phyloP scores from a whole-genome alignment of 225 moss, liverwort and hornwort species.

The Straminergon stramineum region DNA sequence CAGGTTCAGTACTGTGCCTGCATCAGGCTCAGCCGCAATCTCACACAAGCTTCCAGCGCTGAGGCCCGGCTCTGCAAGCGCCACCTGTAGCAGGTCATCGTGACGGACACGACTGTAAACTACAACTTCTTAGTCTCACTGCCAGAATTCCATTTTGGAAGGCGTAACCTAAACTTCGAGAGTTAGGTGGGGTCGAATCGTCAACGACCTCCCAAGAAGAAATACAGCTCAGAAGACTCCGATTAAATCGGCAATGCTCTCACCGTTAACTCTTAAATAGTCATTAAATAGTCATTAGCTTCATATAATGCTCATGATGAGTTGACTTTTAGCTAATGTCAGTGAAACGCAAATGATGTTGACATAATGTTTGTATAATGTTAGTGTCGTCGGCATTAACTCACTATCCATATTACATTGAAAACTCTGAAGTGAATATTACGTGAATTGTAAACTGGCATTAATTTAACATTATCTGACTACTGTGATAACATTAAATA shows the following conservation, averaged over 20 bases:
- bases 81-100: slow-evolving; percentile 34
- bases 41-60: slow-evolving; percentile 48
- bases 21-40: slow-evolving; percentile 43
- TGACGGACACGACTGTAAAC: slow-evolving; percentile 1
- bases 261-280: neutral
- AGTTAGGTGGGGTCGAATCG: neutral
- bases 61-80: slow-evolving; percentile 20
- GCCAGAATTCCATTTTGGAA: neutral
- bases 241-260: neutral
- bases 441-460: neutral
- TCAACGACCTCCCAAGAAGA: neutral
- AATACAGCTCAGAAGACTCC: neutral
- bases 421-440: neutral
- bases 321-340: neutral
- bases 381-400: neutral
- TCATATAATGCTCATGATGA: neutral
- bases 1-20: slow-evolving; percentile 36
- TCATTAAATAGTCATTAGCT: neutral
- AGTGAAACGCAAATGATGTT: neutral
- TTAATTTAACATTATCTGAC: neutral
- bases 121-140: neutral
- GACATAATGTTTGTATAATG: neutral
- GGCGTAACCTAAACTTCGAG: neutral
- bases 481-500: neutral
- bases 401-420: neutral